Evolutionary conservation across 2,329 filamentous ascomycete species (phyloP).

Genomic region (Zymoseptoria ardabiliae): DNA sequence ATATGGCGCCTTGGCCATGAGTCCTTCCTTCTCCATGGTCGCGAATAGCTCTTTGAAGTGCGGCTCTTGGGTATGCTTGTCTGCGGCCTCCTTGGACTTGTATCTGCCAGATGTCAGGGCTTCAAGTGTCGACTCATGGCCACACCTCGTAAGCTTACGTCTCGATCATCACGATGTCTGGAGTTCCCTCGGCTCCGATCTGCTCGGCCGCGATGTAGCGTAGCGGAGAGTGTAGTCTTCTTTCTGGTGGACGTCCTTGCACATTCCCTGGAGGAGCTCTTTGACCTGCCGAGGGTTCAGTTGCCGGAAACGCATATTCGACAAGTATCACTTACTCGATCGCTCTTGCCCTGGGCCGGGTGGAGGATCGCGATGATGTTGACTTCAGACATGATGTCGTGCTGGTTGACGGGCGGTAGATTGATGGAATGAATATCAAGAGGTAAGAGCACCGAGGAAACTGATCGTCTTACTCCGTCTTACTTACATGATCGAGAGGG

Average conservation of each 20-base stretch:
- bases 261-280: conserved; percentile 11
- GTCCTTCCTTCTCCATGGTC: conserved; percentile 12
- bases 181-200: conserved; percentile 14
- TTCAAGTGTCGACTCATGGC: background rate
- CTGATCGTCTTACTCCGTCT: background rate
- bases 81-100: conserved; percentile 12
- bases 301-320: background rate
- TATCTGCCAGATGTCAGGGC: conserved; percentile 6
- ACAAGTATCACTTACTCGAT: conserved; percentile 3
- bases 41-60: conserved; percentile 17
- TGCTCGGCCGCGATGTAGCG: conserved; percentile 19
- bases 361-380: conserved; percentile 16
- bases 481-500: background rate
- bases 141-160: conserved; percentile 8
- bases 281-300: conserved; percentile 5
- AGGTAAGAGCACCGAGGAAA: background rate
- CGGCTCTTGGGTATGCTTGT: conserved; percentile 12
- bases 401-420: background rate
- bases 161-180: conserved; percentile 17
- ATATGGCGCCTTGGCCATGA: conserved; percentile 15
- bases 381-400: conserved; percentile 7
- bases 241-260: conserved; percentile 12
- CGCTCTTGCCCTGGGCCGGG: conserved; percentile 10
- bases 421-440: background rate
- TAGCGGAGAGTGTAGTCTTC: conserved; percentile 19